Base-by-base conservation (phyloP, 495 filamentous ascomycete genomes). In the Polyplosphaeria fusca region DNA sequence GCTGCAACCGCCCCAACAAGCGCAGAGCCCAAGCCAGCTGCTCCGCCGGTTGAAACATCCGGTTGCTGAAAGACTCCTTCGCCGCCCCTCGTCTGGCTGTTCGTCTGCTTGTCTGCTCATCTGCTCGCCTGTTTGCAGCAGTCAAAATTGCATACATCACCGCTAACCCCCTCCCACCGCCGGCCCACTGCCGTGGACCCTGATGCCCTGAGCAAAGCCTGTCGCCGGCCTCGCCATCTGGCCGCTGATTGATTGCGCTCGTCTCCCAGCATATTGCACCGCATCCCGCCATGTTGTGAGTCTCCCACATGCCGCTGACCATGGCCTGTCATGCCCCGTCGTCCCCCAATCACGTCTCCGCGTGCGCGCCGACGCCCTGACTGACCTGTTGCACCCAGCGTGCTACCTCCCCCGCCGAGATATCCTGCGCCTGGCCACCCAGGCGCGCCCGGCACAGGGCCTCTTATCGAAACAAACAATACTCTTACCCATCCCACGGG, bases 381-480 rank as follows among this genome's bases (percentile, higher is more conserved):
- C 55, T 53, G 47, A 50, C 55, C 23, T 27, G 26, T 27, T 28
- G 19, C 5, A 35, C 39, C 7, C 69, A 92, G 88, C 71, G 86
- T 91, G 48, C 77, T 91, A 58, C 88, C 88, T 56, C 89, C 90
- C 45, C 90, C 90, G 49, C 89, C 90, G 52, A 81, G 87, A 70
- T 94, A 91, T 73, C 86, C 85, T 39, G 77, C 81, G 48, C 82
- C 80, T 60, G 73, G 78, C 66, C 77, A 80, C 49, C 85, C 88
- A 71, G 84, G 82, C 78, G 47, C 75, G 79, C 85, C 87, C 70
- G 84, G 82, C 77, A 47, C 75, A 79, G 32, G 58, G 14, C 86
- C 86, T 11, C 81, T 92, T 60, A 83, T 93, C 62, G 93, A 98
- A 76, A 95, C 91, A 46, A 94, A 90, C 71, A 97, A 97, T 63